These are phyloP conservation scores for Trametes elegans DNA, from an alignment of 768 basidiomycete genomes.

Conservation along the genomic window DNA sequence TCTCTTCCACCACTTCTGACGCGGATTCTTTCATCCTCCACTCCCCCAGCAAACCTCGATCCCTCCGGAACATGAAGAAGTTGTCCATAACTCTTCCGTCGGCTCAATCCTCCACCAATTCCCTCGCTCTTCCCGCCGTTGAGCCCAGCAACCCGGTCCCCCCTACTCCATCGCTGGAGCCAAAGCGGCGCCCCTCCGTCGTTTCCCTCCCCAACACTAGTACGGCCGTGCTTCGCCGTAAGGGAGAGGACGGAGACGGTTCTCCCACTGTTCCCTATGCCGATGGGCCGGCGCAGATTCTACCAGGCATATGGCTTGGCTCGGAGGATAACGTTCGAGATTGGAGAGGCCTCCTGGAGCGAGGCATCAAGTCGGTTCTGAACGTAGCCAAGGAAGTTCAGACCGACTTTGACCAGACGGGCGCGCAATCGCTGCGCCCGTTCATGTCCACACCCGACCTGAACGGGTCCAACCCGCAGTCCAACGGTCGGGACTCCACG, in stretches of 20 bases:
- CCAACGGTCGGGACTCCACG: constrained; percentile 38
- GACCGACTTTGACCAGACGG: constrained; percentile 58
- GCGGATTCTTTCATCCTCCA: constrained; percentile 47
- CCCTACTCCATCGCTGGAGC: constrained; percentile 29
- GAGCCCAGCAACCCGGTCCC: constrained; percentile 32
- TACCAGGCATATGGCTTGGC: constrained; percentile 87
- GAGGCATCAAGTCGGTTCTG: constrained; percentile 76
- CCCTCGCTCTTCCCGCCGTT: constrained; percentile 40
- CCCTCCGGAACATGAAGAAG: constrained; percentile 71
- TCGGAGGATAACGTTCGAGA: constrained; percentile 90
- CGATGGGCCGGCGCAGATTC: constrained; percentile 79
- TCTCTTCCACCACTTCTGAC: constrained; percentile 53
- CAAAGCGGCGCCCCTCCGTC: constrained; percentile 64
- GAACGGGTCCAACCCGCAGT: constrained; percentile 32
- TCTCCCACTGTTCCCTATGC: constrained; percentile 68
- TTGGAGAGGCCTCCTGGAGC: constrained; percentile 65
- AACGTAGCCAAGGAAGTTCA: constrained; percentile 93
- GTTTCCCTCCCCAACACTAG: constrained; percentile 63
- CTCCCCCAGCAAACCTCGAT: constrained; percentile 40
- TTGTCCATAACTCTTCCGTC: constrained; percentile 68
- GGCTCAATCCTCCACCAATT: constrained; percentile 54
- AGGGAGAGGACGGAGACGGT: constrained; percentile 52
- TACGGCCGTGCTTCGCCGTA: constrained; percentile 58
- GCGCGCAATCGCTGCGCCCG: constrained; percentile 50
- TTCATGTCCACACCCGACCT: constrained; percentile 72